A percentile compares a stretch with the other conserved stretches of the same genome.
Evolutionary conservation across 2,329 filamentous ascomycete species (phyloP).

Genomic region (Torrubiella hemipterigena): DNA sequence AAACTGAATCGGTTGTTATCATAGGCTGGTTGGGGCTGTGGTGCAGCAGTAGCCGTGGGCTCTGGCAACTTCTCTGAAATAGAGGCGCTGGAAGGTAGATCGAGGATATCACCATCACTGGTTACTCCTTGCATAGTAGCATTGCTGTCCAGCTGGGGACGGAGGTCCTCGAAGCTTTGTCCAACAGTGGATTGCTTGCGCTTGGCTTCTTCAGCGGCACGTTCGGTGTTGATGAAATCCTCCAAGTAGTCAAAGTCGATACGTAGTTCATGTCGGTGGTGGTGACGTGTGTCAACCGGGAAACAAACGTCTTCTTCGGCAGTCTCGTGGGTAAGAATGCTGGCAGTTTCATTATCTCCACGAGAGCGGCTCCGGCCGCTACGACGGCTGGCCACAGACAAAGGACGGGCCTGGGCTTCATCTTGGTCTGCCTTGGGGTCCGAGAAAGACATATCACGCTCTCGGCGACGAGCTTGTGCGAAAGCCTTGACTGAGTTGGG

Average conservation of each 20-base stretch:
- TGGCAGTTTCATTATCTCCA: slow-evolving; percentile 49
- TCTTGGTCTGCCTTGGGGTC: slow-evolving; percentile 29
- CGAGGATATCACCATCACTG: slow-evolving; percentile 43
- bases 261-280: slow-evolving; percentile 58
- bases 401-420: slow-evolving; percentile 52
- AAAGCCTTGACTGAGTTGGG: slow-evolving; percentile 98
- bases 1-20: slow-evolving; percentile 84
- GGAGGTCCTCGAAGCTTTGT: slow-evolving; percentile 20
- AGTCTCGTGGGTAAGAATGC: slow-evolving; percentile 53
- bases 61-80: slow-evolving; percentile 34
- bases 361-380: slow-evolving; percentile 45
- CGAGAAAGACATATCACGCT: slow-evolving; percentile 54
- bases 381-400: slow-evolving; percentile 56
- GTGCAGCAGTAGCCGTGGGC: slow-evolving; percentile 19
- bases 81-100: slow-evolving; percentile 36
- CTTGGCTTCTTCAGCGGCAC: slow-evolving; percentile 35
- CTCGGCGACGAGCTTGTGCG: slow-evolving; percentile 75
- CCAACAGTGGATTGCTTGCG: slow-evolving; percentile 33
- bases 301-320: slow-evolving; percentile 86
- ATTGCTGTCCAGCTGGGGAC: slow-evolving; percentile 13
- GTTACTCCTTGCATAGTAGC: slow-evolving; percentile 30
- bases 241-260: slow-evolving; percentile 93
- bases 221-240: slow-evolving; percentile 64
- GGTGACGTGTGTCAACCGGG: slow-evolving; percentile 55
- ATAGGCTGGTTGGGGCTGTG: slow-evolving; percentile 17